Conservation (phyloP, 179 eudicot genomes). For the Silene coronaria region DNA sequence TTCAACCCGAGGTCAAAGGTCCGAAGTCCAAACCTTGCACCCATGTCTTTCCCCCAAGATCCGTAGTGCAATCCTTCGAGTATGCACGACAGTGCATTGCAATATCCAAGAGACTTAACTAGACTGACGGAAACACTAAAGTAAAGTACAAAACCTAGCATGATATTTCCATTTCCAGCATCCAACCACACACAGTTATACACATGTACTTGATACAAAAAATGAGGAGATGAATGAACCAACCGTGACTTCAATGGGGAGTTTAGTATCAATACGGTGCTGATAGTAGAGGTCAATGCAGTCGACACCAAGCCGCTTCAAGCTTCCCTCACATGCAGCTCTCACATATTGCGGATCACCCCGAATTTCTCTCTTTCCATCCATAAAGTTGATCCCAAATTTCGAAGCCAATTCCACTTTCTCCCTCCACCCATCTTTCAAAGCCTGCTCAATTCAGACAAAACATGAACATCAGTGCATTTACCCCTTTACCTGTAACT, state of each 20-base stretch:
- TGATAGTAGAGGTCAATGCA: constrained; percentile 41
- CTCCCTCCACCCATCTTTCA: constrained; percentile 34
- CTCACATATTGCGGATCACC: constrained; percentile 42
- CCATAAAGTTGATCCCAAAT: constrained; percentile 19
- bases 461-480: no score
- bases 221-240: background rate
- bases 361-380: constrained; percentile 5
- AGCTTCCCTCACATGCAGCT: constrained; percentile 43
- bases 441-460: constrained; percentile 27
- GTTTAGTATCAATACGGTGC: constrained; percentile 33
- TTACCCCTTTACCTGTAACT: no score
- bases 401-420: constrained; percentile 40
- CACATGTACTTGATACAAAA: background rate
- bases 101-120: background rate
- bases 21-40: no score
- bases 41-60: no score
- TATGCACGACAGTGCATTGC: no score
- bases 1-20: no score
- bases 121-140: background rate
- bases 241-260: constrained; percentile 42
- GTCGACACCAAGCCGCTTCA: constrained; percentile 37
- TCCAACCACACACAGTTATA: background rate
- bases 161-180: background rate
- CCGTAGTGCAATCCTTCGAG: background rate
- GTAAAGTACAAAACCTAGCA: background rate